phyloP scores from a whole-genome alignment of 75 land plant species.

The Pinus albicaulis region DNA sequence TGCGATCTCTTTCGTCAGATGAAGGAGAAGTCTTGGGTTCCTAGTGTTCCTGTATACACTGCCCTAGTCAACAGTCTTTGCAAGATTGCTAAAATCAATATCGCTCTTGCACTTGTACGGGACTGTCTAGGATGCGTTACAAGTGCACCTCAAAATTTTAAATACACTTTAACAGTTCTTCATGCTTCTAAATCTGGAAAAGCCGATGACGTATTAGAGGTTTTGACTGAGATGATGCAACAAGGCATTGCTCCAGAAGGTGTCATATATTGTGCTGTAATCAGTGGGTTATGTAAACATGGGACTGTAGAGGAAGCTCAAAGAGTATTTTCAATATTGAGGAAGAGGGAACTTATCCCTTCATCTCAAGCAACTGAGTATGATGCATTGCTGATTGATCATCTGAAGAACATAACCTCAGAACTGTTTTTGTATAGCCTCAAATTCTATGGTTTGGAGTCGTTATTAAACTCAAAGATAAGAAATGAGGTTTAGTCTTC shows the following conservation, averaged over 20 bases:
- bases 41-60: slow-evolving; percentile 45
- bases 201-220: slow-evolving; percentile 55
- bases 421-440: slow-evolving; percentile 43
- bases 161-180: slow-evolving; percentile 51
- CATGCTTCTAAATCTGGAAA: slow-evolving; percentile 40
- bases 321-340: slow-evolving; percentile 42
- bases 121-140: slow-evolving; percentile 54
- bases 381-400: slow-evolving; percentile 53
- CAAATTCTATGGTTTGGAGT: slow-evolving; percentile 58
- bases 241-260: slow-evolving; percentile 28
- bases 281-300: slow-evolving; percentile 60
- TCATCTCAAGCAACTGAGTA: slow-evolving; percentile 42
- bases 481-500: too few species aligned
- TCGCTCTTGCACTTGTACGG: slow-evolving; percentile 50
- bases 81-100: slow-evolving; percentile 49
- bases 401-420: slow-evolving; percentile 52
- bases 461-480: slow-evolving; percentile 13
- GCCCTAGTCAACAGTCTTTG: slow-evolving; percentile 63
- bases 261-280: slow-evolving; percentile 49
- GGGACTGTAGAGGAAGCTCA: slow-evolving; percentile 56
- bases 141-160: slow-evolving; percentile 61
- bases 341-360: slow-evolving; percentile 28
- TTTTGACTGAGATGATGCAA: slow-evolving; percentile 62
- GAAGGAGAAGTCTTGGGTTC: slow-evolving; percentile 39
- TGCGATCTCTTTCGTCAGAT: slow-evolving; percentile 41